A percentile compares a stretch with the other conserved stretches of the same genome.
Evolutionary conservation across 1,284 basidiomycete species (phyloP).

Genomic region (Gomphus sp.): DNA sequence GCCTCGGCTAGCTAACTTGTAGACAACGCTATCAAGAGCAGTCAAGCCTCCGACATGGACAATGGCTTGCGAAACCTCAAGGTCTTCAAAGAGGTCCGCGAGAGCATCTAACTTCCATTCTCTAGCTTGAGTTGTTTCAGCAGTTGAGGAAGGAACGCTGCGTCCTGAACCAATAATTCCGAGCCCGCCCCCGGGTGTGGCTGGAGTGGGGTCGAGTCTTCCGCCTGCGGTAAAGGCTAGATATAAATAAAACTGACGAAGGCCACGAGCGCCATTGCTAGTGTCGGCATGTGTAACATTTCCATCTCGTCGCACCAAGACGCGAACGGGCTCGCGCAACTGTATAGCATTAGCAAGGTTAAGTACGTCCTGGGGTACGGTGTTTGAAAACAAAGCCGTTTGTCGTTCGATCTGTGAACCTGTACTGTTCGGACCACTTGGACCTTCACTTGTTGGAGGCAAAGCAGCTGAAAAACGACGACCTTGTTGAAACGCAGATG

Average conservation of each 20-base stretch:
- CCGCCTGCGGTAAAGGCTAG: slow-evolving; percentile 83
- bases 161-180: slow-evolving; percentile 89
- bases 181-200: slow-evolving; percentile 52
- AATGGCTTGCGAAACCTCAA: slow-evolving; percentile 76
- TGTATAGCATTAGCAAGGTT: slow-evolving; percentile 85
- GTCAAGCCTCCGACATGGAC: slow-evolving; percentile 86
- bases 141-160: slow-evolving; percentile 48
- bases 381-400: slow-evolving; percentile 93
- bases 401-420: slow-evolving; percentile 59
- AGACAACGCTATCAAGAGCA: slow-evolving; percentile 78
- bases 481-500: slow-evolving; percentile 42
- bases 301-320: slow-evolving; percentile 92
- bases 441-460: not conserved
- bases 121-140: slow-evolving; percentile 81
- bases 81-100: slow-evolving; percentile 87
- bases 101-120: slow-evolving; percentile 98
- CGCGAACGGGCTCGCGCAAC: slow-evolving; percentile 89
- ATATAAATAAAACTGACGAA: slow-evolving; percentile 91
- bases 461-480: slow-evolving; percentile 46
- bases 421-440: not conserved
- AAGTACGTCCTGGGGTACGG: slow-evolving; percentile 88
- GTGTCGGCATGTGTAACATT: slow-evolving; percentile 68
- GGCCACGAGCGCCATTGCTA: slow-evolving; percentile 66
- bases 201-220: slow-evolving; percentile 49
- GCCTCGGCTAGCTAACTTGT: slow-evolving; percentile 79